Evolutionary conservation across 495 filamentous ascomycete genomes (phyloP).

Genomic region (Gamarada debralockiae): DNA sequence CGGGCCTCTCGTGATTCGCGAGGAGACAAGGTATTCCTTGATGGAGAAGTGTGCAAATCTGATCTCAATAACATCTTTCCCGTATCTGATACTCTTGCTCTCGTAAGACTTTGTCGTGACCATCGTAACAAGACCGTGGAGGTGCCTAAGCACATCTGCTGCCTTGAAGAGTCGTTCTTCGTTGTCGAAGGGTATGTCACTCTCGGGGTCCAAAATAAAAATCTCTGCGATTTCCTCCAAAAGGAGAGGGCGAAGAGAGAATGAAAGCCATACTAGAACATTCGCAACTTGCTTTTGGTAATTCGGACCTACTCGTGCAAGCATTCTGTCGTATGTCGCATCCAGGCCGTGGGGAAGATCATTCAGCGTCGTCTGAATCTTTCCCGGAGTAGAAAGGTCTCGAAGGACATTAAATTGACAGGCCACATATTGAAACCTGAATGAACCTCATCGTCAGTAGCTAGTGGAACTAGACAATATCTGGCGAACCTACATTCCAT

Average conservation of each 20-base stretch:
- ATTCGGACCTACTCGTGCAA: conserved; percentile 14
- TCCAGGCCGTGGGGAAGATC: conserved; percentile 32
- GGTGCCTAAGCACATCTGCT: conserved; percentile 22
- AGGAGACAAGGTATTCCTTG: not conserved
- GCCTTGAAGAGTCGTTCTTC: conserved; percentile 17
- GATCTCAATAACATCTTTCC: not conserved
- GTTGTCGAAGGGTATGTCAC: conserved; percentile 20
- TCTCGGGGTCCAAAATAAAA: conserved; percentile 22
- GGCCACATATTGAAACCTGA: conserved; percentile 32
- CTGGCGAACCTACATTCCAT: conserved; percentile 16
- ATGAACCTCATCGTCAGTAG: conserved; percentile 1
- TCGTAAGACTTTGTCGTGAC: no score
- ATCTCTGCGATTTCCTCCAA: conserved; percentile 27
- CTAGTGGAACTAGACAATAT: not conserved
- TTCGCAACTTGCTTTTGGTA: conserved; percentile 21
- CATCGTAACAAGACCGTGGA: conserved; percentile 22
- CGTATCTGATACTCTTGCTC: no score
- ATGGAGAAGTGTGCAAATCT: conserved; percentile 1
- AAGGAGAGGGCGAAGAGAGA: conserved; percentile 25
- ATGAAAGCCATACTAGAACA: conserved; percentile 30
- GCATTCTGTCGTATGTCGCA: conserved; percentile 35
- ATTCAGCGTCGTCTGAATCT: conserved; percentile 21
- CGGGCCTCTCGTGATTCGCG: not conserved
- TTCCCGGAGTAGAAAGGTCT: conserved; percentile 21
- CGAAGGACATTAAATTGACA: conserved; percentile 36